Conservation (phyloP, 1,139 yeast genomes). For the Saccharomyces hybrid region DNA sequence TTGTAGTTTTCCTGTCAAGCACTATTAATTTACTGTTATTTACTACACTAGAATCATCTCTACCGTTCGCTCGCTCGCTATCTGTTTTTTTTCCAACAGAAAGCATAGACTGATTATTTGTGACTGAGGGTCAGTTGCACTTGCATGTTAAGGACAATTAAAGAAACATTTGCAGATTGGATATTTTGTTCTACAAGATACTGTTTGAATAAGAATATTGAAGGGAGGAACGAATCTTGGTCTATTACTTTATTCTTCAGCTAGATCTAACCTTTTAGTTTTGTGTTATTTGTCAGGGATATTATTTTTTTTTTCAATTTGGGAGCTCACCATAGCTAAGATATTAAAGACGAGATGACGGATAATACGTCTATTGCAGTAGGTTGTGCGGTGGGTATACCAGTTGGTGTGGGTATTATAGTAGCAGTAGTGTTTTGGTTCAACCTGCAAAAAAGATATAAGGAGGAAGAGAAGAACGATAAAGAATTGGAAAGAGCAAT, state of each 20-base stretch:
- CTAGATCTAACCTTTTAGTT: not conserved
- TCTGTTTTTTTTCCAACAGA: not conserved
- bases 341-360: conserved; percentile 11
- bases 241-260: not conserved
- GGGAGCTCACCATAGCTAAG: not conserved
- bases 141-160: not conserved
- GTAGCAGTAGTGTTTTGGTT: conserved; percentile 33
- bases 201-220: not conserved
- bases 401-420: conserved; percentile 34
- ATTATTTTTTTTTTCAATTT: not conserved
- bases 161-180: not conserved
- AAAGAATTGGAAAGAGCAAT: conserved; percentile 28
- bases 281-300: not conserved
- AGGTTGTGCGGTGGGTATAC: conserved; percentile 45
- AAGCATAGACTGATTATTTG: not conserved
- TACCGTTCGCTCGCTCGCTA: not conserved
- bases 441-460: conserved; percentile 33
- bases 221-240: not conserved
- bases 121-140: not conserved
- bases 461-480: conserved; percentile 33
- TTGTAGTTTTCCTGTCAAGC: not conserved
- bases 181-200: not conserved
- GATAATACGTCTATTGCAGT: conserved; percentile 37
- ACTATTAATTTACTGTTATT: not conserved
- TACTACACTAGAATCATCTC: not conserved